Conservation (phyloP, 108 stramenopile species). For the Cyclotella baltica region DNA sequence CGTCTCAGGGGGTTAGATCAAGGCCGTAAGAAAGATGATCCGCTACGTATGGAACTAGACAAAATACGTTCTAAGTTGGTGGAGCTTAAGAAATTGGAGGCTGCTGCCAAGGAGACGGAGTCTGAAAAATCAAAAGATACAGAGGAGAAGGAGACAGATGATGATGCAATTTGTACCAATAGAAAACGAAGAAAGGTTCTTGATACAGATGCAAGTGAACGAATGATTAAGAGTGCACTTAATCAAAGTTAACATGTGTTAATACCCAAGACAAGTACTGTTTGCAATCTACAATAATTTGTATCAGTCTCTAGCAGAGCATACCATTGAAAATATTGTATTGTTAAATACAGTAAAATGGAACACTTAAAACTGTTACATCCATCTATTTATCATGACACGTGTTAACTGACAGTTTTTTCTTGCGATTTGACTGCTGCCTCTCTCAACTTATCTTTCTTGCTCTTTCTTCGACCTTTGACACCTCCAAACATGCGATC, state of each 20-base stretch:
- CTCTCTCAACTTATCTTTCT: slow-evolving; percentile 82
- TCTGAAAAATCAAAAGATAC: neutral
- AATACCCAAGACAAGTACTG: neutral
- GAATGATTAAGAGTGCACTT: slow-evolving; percentile 8
- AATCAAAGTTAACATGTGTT: neutral
- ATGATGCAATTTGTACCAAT: neutral
- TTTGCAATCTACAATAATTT: too few relatives aligned
- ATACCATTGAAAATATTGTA: too few relatives aligned
- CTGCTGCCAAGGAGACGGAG: slow-evolving; percentile 3
- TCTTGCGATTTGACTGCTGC: slow-evolving; percentile 39
- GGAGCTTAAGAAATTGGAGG: slow-evolving; percentile 37
- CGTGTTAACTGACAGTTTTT: too few relatives aligned
- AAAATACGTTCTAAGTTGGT: slow-evolving; percentile 73
- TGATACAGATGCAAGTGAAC: slow-evolving; percentile 11
- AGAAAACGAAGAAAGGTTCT: slow-evolving; percentile 27
- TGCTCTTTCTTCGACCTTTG: slow-evolving; percentile 78
- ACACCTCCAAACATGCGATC: slow-evolving; percentile 84
- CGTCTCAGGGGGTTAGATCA: slow-evolving; percentile 69
- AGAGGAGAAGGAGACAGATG: neutral
- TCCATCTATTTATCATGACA: too few relatives aligned
- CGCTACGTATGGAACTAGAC: slow-evolving; percentile 75
- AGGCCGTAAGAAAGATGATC: slow-evolving; percentile 70
- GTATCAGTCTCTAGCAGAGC: too few relatives aligned
- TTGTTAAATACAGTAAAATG: too few relatives aligned
- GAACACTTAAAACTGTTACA: too few relatives aligned